Evolutionary conservation across 208 protist genomes (phyloP).

Genomic region (Crithidia acanthocephali): DNA sequence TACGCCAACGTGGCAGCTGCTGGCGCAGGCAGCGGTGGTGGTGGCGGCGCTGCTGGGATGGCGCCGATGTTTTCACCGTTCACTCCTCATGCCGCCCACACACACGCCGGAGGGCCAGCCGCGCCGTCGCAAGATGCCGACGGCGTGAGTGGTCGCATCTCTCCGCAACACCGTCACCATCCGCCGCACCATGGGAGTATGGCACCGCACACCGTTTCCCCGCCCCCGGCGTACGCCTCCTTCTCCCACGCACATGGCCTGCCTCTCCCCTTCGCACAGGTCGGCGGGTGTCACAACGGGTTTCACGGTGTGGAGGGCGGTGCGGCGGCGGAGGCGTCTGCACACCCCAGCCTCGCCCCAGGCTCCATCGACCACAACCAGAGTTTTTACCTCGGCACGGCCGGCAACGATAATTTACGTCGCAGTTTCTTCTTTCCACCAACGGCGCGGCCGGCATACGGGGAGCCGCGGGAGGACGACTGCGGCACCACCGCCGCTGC

Average conservation of each 20-base stretch:
- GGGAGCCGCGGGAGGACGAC: conserved; percentile 1
- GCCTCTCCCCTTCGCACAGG: not conserved
- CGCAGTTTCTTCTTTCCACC: conserved; percentile 46
- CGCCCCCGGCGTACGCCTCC: not conserved
- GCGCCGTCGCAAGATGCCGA: not conserved
- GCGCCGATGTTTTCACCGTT: not conserved
- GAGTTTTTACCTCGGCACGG: conserved; percentile 40
- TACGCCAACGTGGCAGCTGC: no score
- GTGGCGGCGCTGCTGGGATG: not conserved
- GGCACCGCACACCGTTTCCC: not conserved
- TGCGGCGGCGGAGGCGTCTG: not conserved
- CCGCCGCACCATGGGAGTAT: not conserved
- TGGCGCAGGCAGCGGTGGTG: no score
- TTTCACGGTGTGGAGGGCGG: not conserved
- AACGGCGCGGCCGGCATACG: not conserved
- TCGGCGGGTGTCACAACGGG: not conserved
- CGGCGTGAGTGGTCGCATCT: not conserved
- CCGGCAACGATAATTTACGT: conserved; percentile 35
- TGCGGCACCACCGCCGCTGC: not conserved
- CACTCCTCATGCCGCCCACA: not conserved
- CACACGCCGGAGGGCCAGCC: not conserved
- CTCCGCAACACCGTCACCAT: no score
- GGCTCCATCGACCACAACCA: conserved; percentile 17
- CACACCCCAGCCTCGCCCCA: not conserved
- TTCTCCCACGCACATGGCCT: not conserved